Percentiles rank a stretch among this genome's conserved stretches.
These are phyloP conservation scores for Fomitopsis palustris DNA, from an alignment of 1,284 basidiomycete species.

Conservation along the genomic window DNA sequence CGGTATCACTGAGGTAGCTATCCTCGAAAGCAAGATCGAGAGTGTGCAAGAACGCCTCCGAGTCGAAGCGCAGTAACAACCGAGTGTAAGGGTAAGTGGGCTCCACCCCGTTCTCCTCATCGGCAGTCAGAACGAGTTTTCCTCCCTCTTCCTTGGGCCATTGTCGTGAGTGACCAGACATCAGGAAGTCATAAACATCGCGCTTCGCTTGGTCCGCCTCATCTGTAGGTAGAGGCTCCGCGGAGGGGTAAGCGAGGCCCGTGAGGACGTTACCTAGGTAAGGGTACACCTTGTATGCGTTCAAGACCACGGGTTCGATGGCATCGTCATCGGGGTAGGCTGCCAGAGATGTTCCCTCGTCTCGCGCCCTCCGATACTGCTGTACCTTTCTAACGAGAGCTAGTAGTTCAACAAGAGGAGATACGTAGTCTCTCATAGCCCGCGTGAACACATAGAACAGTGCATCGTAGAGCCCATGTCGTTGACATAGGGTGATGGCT, in stretches of 20 bases:
- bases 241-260: slow-evolving; percentile 86
- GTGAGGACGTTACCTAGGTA: slow-evolving; percentile 88
- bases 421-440: slow-evolving; percentile 85
- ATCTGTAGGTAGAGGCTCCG: slow-evolving; percentile 62
- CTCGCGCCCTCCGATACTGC: slow-evolving; percentile 41
- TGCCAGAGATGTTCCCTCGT: slow-evolving; percentile 28
- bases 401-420: slow-evolving; percentile 86
- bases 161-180: slow-evolving; percentile 75
- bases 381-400: slow-evolving; percentile 72
- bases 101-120: slow-evolving; percentile 67
- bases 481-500: slow-evolving; percentile 82
- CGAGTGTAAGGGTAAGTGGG: slow-evolving; percentile 89
- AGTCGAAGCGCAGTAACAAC: slow-evolving; percentile 83
- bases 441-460: slow-evolving; percentile 92
- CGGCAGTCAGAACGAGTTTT: slow-evolving; percentile 67
- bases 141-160: slow-evolving; percentile 78
- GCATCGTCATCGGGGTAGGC: slow-evolving; percentile 34
- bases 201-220: slow-evolving; percentile 67
- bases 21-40: slow-evolving; percentile 97
- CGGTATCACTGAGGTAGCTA: slow-evolving; percentile 76
- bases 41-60: slow-evolving; percentile 92
- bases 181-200: slow-evolving; percentile 78
- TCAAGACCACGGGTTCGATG: slow-evolving; percentile 60
- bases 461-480: slow-evolving; percentile 86
- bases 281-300: slow-evolving; percentile 91